Evolutionary conservation across 495 filamentous ascomycete species (phyloP), one percentile per base, ranked within the genome.

Genomic region (Penicillium macrosclerotiorum): DNA sequence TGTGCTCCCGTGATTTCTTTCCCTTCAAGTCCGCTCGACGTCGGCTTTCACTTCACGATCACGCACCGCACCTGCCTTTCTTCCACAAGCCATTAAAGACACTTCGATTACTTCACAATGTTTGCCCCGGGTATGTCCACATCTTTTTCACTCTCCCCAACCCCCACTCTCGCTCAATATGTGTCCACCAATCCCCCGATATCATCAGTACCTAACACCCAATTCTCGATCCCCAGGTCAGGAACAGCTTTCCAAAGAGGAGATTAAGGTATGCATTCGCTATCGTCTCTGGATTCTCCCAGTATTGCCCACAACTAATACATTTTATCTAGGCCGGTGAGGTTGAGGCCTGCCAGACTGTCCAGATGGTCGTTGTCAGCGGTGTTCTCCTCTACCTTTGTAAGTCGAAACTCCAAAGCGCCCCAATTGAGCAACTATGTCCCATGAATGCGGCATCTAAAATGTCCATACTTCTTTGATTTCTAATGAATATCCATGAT

Each of bases 311-410:
- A n/a, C n/a, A n/a, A n/a, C n/a, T n/a, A n/a, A n/a, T n/a, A n/a
- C n/a, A n/a, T 33, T 34, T 5, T 11, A 4, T 35, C 31, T 36
- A 82, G 71, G 77, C 76, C 33, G 80, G 79, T 60, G 89, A 93
- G 73, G 68, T 73, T 37, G 81, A 88, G 69, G 88, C 90, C 30
- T 71, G 63, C 58, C 73, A 77, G 61, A 87, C 82, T 35, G 60
- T 90, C 57, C 78, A 81, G 60, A 74, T 69, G 36, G 80, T 80
- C 51, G 51, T 88, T 44, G 75, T 77, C 25, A 75, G 79, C 37
- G 79, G 82, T 48, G 64, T 86, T 54, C 47, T 84, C 23, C 79
- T 96, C 48, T 96, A 96, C 70, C 71, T 96, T 38, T 91, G 90
- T 96, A 82, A 54, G 85, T 67, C 27, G 24, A 52, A 5, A n/a